phyloP scores from a whole-genome alignment of 352 stramenopile species.

The Pythium rhizo-oryzae region DNA sequence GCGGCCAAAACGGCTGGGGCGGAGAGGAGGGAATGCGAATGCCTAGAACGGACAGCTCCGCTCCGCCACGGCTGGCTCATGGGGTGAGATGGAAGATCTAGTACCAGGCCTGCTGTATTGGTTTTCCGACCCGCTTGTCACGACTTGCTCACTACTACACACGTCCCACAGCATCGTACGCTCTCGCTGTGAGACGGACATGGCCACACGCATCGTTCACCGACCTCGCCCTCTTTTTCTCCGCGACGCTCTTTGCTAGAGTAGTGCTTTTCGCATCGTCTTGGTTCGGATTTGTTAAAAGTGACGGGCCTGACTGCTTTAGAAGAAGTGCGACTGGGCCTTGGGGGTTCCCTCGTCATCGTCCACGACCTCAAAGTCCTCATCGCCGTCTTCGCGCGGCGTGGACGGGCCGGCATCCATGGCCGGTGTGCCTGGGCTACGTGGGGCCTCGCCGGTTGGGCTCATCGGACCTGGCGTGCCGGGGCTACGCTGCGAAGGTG shows the following conservation, averaged over 20 bases:
- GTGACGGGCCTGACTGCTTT: neutral
- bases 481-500: conserved; percentile 15
- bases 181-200: neutral
- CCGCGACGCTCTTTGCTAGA: neutral
- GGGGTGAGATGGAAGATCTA: too few species aligned
- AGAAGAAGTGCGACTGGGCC: conserved; percentile 20
- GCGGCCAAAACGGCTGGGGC: neutral
- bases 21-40: too few species aligned
- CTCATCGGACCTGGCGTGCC: conserved; percentile 25
- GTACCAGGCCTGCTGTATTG: too few species aligned
- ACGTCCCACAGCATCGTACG: neutral
- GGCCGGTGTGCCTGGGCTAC: conserved; percentile 11
- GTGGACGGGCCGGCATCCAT: conserved; percentile 9
- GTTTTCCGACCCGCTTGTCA: neutral
- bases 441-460: neutral
- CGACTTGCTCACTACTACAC: conserved; percentile 12
- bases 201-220: neutral
- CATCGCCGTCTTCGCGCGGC: conserved; percentile 1
- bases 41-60: neutral
- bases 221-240: too few species aligned
- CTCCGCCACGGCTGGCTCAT: too few species aligned
- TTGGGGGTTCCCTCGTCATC: conserved; percentile 12
- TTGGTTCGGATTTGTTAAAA: neutral
- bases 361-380: neutral
- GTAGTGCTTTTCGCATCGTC: neutral